Evolutionary conservation across 177 flowering plant species (phyloP).

Genomic region (Vitis hybrid): DNA sequence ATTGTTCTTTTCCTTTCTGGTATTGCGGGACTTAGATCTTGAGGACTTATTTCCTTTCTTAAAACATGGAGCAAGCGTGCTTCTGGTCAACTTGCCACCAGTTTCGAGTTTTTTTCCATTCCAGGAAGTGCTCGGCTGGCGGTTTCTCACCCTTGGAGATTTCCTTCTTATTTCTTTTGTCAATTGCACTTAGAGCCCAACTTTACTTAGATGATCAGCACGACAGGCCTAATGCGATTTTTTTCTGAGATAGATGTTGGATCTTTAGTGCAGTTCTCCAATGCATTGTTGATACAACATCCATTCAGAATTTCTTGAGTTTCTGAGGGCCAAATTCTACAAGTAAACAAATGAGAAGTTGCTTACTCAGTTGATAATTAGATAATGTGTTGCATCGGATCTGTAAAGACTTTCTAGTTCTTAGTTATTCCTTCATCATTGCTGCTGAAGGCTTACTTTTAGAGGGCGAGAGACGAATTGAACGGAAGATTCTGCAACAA

Average conservation of each 20-base stretch:
- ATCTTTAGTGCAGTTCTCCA: constrained; percentile 43
- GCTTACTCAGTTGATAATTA: constrained; percentile 23
- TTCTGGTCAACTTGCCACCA: constrained; percentile 60
- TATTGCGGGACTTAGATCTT: constrained; percentile 34
- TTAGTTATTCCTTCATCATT: constrained; percentile 21
- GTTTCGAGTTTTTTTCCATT: constrained; percentile 50
- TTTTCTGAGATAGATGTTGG: constrained; percentile 60
- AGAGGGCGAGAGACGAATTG: constrained; percentile 10
- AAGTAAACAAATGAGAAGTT: constrained; percentile 14
- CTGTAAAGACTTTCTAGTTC: constrained; percentile 28
- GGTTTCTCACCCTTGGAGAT: constrained; percentile 67
- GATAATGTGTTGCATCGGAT: constrained; percentile 19
- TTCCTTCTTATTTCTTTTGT: constrained; percentile 83
- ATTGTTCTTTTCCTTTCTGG: constrained; percentile 93
- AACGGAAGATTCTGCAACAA: constrained; percentile 19
- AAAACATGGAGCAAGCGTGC: constrained; percentile 80
- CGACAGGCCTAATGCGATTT: constrained; percentile 56
- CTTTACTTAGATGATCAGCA: constrained; percentile 40
- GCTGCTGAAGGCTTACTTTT: constrained; percentile 26
- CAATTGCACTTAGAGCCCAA: constrained; percentile 80
- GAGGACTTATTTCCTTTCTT: constrained; percentile 19
- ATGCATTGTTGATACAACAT: constrained; percentile 51
- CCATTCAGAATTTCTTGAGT: constrained; percentile 27
- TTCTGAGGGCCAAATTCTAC: constrained; percentile 46
- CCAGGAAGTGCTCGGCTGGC: constrained; percentile 85